Evolutionary conservation across 2,329 filamentous ascomycete species (phyloP), one percentile per base, ranked within the genome.

Genomic region (Leptographium galeiforme): DNA sequence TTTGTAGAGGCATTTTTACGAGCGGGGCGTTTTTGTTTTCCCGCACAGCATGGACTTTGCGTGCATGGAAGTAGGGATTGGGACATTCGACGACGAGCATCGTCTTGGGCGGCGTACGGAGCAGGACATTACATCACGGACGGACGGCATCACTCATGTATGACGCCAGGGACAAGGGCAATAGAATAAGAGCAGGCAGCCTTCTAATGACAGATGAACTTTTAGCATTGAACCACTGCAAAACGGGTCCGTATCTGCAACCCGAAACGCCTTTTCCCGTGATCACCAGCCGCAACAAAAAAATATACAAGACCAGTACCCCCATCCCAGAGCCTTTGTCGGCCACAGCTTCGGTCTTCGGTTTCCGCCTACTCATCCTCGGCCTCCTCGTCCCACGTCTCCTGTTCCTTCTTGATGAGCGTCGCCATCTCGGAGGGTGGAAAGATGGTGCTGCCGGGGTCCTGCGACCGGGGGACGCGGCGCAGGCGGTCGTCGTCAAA

Each of bases 401-500:
- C 87, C 64, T 85, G 78, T 68, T 94, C 89, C 54, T 74, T 77
- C 70, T 85, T 84, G 62, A 91, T 76, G 53, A 87, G 75, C 57
- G 82, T 77, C 16, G 77, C 76, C 87, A 96, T 90, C 55, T 78
- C 73, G 6, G 75, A 76, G 3, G 81, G 71, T 58, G 84, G 84
- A 68, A 95, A 96, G 54, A 96, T 85, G 38, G 74, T 77, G 62
- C 77, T 83, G 51, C 70, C 72, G 1, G 81, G 79, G 55, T 93
- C 84, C 1, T 74, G 72, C 25, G 66, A 69, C 1, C 82, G 72
- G 16, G 89, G 89, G 44, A 96, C 84, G 53, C 77, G 79, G 57
- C 79, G 79, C 39, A 89, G 77, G 61, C 81, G 84, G 61, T 90
- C 88, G 61, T 87, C 87, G 57, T 90, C 84, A 62, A 98, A 95